These are phyloP conservation scores for Oryza longistaminata DNA, from an alignment of 176 grass and related monocot species.

Conservation along the genomic window DNA sequence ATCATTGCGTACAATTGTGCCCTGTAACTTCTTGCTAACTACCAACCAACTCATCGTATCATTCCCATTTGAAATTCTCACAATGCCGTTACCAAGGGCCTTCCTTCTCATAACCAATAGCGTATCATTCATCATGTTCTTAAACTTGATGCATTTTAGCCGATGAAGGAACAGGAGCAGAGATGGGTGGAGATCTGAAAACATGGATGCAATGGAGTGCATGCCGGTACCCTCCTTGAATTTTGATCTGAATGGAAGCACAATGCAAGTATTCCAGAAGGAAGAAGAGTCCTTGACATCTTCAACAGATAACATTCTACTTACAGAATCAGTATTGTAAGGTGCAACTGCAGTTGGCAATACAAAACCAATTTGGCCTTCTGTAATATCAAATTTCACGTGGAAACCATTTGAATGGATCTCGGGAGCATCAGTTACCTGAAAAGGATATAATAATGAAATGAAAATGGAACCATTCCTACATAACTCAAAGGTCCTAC, in stretches of 20 bases:
- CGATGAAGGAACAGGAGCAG: slow-evolving; percentile 87
- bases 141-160: slow-evolving; percentile 83
- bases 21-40: slow-evolving; percentile 70
- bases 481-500: slow-evolving; percentile 1
- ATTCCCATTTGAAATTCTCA: slow-evolving; percentile 82
- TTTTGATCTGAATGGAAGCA: slow-evolving; percentile 84
- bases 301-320: slow-evolving; percentile 59
- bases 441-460: slow-evolving; percentile 29
- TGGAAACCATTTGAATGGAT: slow-evolving; percentile 99
- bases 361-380: slow-evolving; percentile 97
- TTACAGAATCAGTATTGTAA: slow-evolving; percentile 50
- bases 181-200: slow-evolving; percentile 96
- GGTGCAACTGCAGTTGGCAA: slow-evolving; percentile 81
- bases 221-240: slow-evolving; percentile 56
- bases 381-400: slow-evolving; percentile 92
- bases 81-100: slow-evolving; percentile 76
- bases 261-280: slow-evolving; percentile 81
- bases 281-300: slow-evolving; percentile 34
- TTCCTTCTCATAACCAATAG: slow-evolving; percentile 78
- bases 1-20: slow-evolving; percentile 60
- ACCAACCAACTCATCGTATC: slow-evolving; percentile 89
- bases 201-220: slow-evolving; percentile 82
- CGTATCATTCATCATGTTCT: slow-evolving; percentile 64
- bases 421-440: slow-evolving; percentile 97
- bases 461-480: slow-evolving; percentile 10